A percentile compares a stretch with the other conserved stretches of the same genome.
Conservation (phyloP, 2,329 filamentous ascomycete species). For the Pseudopithomyces chartarum region DNA sequence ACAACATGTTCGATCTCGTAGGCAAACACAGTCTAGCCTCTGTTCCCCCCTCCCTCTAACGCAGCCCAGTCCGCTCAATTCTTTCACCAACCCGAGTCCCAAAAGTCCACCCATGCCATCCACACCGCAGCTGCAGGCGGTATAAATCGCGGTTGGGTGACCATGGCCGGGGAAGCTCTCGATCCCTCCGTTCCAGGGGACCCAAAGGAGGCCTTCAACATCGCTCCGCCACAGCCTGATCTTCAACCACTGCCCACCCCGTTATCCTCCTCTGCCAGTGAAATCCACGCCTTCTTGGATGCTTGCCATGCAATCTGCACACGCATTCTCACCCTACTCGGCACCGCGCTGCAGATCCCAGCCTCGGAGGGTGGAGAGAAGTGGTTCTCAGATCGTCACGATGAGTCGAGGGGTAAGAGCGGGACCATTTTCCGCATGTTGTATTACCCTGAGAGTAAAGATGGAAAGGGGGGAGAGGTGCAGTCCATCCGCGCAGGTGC, state of each 20-base stretch:
- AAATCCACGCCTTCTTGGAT: conserved; percentile 69
- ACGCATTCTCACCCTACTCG: conserved; percentile 76
- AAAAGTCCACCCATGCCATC: conserved; percentile 78
- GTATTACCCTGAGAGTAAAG: conserved; percentile 48
- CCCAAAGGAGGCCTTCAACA: conserved; percentile 91
- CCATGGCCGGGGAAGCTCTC: conserved; percentile 85
- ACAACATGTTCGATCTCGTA: conserved; percentile 76
- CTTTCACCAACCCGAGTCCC: conserved; percentile 71
- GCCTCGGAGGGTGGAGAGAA: conserved; percentile 27
- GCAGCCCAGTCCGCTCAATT: conserved; percentile 67
- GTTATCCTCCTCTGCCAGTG: conserved; percentile 63
- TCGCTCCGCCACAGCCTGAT: conserved; percentile 71
- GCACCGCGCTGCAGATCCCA: conserved; percentile 69
- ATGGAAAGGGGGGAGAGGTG: conserved; percentile 32
- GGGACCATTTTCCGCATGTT: conserved; percentile 62
- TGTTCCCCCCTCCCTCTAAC: conserved; percentile 1
- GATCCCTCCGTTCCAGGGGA: conserved; percentile 76
- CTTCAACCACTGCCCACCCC: conserved; percentile 75
- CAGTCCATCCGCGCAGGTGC: conserved; percentile 80
- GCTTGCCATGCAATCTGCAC: conserved; percentile 75
- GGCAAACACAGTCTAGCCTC: conserved; percentile 13
- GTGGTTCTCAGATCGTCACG: conserved; percentile 68
- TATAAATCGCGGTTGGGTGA: conserved; percentile 86
- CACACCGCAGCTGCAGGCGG: conserved; percentile 58
- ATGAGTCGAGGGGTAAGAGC: conserved; percentile 54